Percentiles rank a stretch among this genome's conserved stretches.
Conservation (phyloP, 1,139 yeast species). For the Geotrichum reessii region DNA sequence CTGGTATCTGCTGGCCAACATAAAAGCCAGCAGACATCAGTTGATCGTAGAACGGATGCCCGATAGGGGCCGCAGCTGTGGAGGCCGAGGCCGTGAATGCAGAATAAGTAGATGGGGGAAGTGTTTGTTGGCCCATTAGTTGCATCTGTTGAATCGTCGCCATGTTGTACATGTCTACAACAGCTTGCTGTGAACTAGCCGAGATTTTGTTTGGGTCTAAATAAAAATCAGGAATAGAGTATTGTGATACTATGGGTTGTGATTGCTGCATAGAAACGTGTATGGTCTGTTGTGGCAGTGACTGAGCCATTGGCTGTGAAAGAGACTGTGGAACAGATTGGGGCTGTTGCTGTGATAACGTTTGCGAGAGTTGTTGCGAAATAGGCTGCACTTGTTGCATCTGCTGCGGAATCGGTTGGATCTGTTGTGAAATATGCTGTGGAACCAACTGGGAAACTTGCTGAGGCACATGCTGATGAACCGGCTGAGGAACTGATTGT, state of each 20-base stretch:
- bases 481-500: slow-evolving; percentile 2
- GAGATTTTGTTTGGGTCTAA: background rate
- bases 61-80: background rate
- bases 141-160: slow-evolving; percentile 7
- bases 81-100: background rate
- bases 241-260: background rate
- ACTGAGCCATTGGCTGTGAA: slow-evolving; percentile 1
- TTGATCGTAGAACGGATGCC: background rate
- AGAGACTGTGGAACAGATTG: background rate
- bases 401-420: background rate
- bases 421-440: background rate
- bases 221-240: background rate
- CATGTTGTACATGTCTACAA: slow-evolving; percentile 4
- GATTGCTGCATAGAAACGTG: background rate
- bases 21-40: background rate
- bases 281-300: slow-evolving; percentile 1
- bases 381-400: background rate
- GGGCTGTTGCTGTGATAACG: background rate
- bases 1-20: background rate
- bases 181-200: slow-evolving; percentile 1
- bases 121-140: slow-evolving; percentile 13
- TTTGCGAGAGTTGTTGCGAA: background rate
- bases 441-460: slow-evolving; percentile 2
- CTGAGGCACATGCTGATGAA: background rate
- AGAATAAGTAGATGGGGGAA: slow-evolving; percentile 3